Conservation (phyloP, 208 protist genomes). For the Borovskyia barvae region DNA sequence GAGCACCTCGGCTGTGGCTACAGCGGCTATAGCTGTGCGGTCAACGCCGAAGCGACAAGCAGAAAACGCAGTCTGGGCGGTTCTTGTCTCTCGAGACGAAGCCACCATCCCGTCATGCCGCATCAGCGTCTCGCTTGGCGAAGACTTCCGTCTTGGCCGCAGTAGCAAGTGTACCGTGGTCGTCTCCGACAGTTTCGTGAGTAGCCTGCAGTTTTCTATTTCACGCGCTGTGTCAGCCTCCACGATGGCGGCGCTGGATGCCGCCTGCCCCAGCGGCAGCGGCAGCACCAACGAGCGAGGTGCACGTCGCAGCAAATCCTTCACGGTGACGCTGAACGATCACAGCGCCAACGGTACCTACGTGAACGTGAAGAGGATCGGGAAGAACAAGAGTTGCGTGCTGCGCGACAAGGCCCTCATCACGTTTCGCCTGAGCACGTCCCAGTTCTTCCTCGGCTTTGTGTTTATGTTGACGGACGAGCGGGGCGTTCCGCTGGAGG, state of each 20-base stretch:
- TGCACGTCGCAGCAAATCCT: constrained; percentile 15
- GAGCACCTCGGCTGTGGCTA: not conserved
- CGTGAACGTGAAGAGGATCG: constrained; percentile 87
- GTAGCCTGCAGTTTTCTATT: constrained; percentile 83
- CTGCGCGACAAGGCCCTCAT: constrained; percentile 78
- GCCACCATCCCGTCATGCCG: constrained; percentile 65
- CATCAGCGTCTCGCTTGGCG: constrained; percentile 47
- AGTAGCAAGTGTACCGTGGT: constrained; percentile 82
- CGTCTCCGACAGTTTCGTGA: constrained; percentile 75
- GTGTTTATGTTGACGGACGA: constrained; percentile 79
- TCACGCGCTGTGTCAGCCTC: constrained; percentile 26
- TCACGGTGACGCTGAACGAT: constrained; percentile 57
- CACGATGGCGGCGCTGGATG: constrained; percentile 18
- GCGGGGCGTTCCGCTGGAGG: constrained; percentile 48
- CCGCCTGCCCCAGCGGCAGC: constrained; percentile 13
- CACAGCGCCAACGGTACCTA: constrained; percentile 86
- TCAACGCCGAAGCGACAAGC: constrained; percentile 6
- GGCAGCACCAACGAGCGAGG: constrained; percentile 14
- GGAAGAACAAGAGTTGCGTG: constrained; percentile 67
- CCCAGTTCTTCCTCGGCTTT: constrained; percentile 87
- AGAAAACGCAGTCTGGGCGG: constrained; percentile 59
- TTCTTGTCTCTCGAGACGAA: constrained; percentile 76
- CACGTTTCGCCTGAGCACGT: constrained; percentile 81
- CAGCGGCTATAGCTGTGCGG: not conserved
- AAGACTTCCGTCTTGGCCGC: constrained; percentile 76